Percentiles rank a stretch among this genome's conserved stretches.
These are phyloP conservation scores for Aspergillus olivimuriae DNA, from an alignment of 495 filamentous ascomycete species.

Conservation along the genomic window DNA sequence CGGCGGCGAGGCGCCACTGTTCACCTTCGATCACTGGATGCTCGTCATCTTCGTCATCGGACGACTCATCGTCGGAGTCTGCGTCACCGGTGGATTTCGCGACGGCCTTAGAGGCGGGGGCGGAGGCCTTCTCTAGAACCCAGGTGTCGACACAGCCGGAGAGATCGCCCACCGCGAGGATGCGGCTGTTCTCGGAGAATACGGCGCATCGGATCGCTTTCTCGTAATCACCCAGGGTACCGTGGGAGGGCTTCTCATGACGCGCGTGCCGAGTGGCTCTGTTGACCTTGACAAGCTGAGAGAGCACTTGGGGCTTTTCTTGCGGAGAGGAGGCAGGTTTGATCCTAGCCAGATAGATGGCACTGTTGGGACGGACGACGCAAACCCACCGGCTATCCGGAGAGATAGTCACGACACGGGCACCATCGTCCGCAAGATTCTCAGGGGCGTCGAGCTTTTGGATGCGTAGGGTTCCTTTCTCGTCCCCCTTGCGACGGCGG, in stretches of 20 bases:
- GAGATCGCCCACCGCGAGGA: constrained; percentile 73
- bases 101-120: constrained; percentile 23
- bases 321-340: constrained; percentile 25
- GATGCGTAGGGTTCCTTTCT: constrained; percentile 53
- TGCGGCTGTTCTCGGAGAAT: constrained; percentile 75
- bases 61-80: constrained; percentile 47
- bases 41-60: constrained; percentile 41
- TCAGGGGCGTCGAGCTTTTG: constrained; percentile 58
- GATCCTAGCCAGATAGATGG: constrained; percentile 42
- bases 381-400: constrained; percentile 52
- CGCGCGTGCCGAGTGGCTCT: constrained; percentile 51
- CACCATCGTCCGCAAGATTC: constrained; percentile 49
- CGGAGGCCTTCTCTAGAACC: constrained; percentile 55
- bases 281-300: constrained; percentile 46
- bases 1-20: constrained; percentile 61
- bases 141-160: constrained; percentile 85
- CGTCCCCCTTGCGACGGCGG: constrained; percentile 36
- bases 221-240: constrained; percentile 72
- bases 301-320: constrained; percentile 38
- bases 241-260: constrained; percentile 49
- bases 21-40: constrained; percentile 38
- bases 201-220: constrained; percentile 64
- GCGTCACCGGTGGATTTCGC: constrained; percentile 20
- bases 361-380: constrained; percentile 44
- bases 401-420: constrained; percentile 52